Base-by-base conservation (phyloP, 83 land plant genomes). In the Picea mariana region DNA sequence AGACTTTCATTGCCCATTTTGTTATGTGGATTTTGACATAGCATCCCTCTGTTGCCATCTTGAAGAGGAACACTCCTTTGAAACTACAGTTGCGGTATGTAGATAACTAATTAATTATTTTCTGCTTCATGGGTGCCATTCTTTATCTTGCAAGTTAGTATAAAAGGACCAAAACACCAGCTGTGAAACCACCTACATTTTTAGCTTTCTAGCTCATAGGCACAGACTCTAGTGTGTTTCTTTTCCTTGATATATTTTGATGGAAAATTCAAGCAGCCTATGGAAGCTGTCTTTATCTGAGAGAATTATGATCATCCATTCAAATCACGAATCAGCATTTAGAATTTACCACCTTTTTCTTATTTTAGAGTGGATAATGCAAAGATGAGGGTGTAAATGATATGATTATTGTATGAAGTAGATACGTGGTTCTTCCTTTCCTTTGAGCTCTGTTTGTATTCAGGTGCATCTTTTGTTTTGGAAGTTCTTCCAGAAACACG, bases 1-100 rank as follows among this genome's bases (percentile, higher is more conserved):
- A 79, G 85, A 31, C 76, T 87, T 89, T 78, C 86, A 83, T 34
- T 89, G 91, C 85, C 91, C 91, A 38, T 87, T 83, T 83, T 89
- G 91, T 60, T 89, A 81, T 75, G 60, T 81, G 42, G 91, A 89
- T 17, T 83, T 89, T 61, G 91, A 89, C 58, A 52, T 89, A 67
- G 62, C 83, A 4, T 72, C 83, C 77, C 82, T 89, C 52, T 83
- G 87, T 81, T 69, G 42, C 75, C 91, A 87, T 83, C 82, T 87
- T 2, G 83, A 87, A 47, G 91, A 89, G 21, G 91, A 87, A 58
- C 91, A 89, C 71, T 87, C 84, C 81, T 85, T 84, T 71, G 89
- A 89, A 76, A 52, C 85, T 20, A 82, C 79, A 64, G 83, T 82
- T 79, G 87, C 86, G 63, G 91, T 89, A 84, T 47, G 87, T 26